phyloP scores from a whole-genome alignment of 106 monocot genomes.

The Iris macrosiphon region DNA sequence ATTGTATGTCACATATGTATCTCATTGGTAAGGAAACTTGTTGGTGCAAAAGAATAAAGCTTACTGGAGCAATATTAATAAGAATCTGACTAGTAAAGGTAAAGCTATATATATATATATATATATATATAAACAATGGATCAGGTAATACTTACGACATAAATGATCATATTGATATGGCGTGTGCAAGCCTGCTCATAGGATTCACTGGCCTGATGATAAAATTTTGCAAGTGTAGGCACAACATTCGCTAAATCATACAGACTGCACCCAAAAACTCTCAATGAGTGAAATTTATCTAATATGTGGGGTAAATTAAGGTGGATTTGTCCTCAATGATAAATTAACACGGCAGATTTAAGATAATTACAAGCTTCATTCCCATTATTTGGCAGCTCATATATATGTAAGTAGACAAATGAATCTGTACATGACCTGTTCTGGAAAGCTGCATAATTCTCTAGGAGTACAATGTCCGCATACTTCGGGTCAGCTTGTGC shows the following conservation, averaged over 20 bases:
- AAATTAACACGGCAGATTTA: neutral
- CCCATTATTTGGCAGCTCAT: conserved; percentile 1
- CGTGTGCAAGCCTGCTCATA: conserved; percentile 94
- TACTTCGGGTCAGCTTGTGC: conserved; percentile 81
- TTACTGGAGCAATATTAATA: neutral
- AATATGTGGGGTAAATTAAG: neutral
- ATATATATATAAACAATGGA: neutral
- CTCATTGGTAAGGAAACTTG: neutral
- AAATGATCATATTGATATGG: conserved; percentile 79
- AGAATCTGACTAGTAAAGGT: neutral
- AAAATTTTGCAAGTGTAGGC: conserved; percentile 90
- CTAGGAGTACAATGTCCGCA: conserved; percentile 83
- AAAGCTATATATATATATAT: conserved; percentile 3
- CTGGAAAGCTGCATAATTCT: conserved; percentile 98
- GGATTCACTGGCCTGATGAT: conserved; percentile 95
- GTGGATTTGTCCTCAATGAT: neutral
- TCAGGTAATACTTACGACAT: conserved; percentile 42
- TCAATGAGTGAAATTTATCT: neutral
- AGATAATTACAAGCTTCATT: too few species aligned
- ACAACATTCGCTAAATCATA: conserved; percentile 98
- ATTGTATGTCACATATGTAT: conserved; percentile 1
- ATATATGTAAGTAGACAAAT: neutral
- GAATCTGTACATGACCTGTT: conserved; percentile 57
- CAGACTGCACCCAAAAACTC: conserved; percentile 53
- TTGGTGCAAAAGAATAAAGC: neutral